A percentile compares a stretch with the other conserved stretches of the same genome.
phyloP scores from a whole-genome alignment of 805 yeast genomes.

The Starmera caribaea region DNA sequence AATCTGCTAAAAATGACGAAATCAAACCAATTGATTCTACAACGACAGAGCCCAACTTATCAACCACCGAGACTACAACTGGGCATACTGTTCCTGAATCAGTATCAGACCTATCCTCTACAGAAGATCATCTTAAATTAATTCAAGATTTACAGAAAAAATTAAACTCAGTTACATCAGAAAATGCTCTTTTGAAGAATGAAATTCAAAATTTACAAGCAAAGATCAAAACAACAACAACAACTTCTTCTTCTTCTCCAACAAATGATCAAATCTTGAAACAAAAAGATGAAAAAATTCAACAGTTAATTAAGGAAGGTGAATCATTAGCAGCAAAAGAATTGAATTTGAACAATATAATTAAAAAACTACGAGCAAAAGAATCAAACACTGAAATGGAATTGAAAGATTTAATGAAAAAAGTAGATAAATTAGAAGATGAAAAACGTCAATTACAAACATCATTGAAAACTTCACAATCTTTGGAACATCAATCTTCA shows the following conservation, averaged over 20 bases:
- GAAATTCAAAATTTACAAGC: conserved; percentile 16
- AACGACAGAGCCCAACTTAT: too few relatives aligned
- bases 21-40: neutral
- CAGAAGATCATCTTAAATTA: conserved; percentile 9
- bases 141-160: conserved; percentile 9
- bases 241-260: neutral
- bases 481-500: conserved; percentile 16
- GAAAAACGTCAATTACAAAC: conserved; percentile 18
- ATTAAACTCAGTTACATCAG: conserved; percentile 6
- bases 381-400: conserved; percentile 30
- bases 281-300: conserved; percentile 48
- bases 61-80: neutral
- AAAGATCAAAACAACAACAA: conserved; percentile 8
- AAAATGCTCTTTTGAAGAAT: conserved; percentile 7
- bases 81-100: too few relatives aligned
- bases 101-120: neutral
- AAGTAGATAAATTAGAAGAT: conserved; percentile 9
- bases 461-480: conserved; percentile 17
- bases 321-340: conserved; percentile 64
- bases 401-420: conserved; percentile 8
- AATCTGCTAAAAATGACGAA: neutral
- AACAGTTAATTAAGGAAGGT: conserved; percentile 66
- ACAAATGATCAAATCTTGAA: conserved; percentile 20
- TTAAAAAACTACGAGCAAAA: conserved; percentile 49
- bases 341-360: conserved; percentile 51